These are phyloP conservation scores for Fusarium pseudocircinatum DNA, from an alignment of 2,329 filamentous ascomycete genomes.

Conservation along the genomic window DNA sequence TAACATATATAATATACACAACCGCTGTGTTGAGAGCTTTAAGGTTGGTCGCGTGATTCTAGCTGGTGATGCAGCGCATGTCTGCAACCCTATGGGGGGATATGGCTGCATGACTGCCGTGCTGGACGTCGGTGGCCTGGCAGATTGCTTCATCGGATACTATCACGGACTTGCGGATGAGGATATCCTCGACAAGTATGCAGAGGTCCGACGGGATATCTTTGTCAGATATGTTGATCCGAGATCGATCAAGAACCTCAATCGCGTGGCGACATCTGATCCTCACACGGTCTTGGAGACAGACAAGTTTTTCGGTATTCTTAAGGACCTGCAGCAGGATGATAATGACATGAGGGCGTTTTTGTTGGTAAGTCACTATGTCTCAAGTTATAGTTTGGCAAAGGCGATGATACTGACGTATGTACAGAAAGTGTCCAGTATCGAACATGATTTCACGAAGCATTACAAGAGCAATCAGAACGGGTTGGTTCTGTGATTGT, in stretches of 20 bases:
- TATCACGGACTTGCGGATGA: neutral
- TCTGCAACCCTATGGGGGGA: constrained; percentile 6
- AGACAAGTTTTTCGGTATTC: neutral
- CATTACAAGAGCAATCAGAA: neutral
- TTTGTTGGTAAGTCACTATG: neutral
- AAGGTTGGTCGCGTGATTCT: neutral
- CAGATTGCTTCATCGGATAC: constrained; percentile 1
- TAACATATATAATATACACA: constrained; percentile 4
- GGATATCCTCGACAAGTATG: neutral
- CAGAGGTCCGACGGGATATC: neutral
- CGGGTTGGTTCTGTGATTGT: fast-evolving
- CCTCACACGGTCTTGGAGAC: neutral
- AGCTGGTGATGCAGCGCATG: neutral
- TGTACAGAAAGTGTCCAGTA: neutral
- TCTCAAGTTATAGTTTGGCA: too few relatives aligned
- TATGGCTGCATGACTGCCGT: constrained; percentile 8
- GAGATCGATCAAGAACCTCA: constrained; percentile 1
- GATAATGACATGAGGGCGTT: neutral
- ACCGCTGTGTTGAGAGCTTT: neutral
- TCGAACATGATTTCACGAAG: neutral
- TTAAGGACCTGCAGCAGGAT: neutral
- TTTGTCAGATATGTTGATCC: constrained; percentile 5
- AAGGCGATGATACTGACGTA: fast-evolving
- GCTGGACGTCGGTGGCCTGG: neutral
- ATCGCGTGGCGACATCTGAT: neutral